Conservation (phyloP, 768 basidiomycete genomes). For the Panaeolus cyanescens region DNA sequence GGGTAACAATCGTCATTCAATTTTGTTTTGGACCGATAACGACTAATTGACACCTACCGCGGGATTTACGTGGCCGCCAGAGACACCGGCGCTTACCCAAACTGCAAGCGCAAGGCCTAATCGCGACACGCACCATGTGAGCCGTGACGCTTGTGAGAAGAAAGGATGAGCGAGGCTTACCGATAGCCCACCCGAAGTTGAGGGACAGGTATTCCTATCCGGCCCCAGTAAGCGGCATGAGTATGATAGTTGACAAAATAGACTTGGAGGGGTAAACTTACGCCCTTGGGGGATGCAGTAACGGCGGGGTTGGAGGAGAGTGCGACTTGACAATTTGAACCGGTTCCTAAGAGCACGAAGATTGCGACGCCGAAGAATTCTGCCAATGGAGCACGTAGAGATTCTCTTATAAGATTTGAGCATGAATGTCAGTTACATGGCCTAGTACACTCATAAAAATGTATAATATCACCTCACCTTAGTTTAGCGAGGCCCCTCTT, state of each 20-base stretch:
- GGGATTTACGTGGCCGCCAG: constrained; percentile 77
- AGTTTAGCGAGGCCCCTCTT: not conserved
- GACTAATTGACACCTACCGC: constrained; percentile 42
- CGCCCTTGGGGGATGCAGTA: constrained; percentile 50
- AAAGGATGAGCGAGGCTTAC: not conserved
- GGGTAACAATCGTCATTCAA: not conserved
- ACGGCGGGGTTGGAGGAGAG: constrained; percentile 47
- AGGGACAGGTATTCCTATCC: constrained; percentile 49
- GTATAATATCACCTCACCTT: not conserved
- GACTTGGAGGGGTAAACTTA: constrained; percentile 19
- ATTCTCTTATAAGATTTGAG: not conserved
- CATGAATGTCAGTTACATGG: not conserved
- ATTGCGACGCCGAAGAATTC: constrained; percentile 61
- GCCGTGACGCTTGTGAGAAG: not conserved
- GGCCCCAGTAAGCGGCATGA: not conserved
- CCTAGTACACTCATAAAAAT: no score
- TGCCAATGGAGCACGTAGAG: constrained; percentile 37
- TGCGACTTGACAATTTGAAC: constrained; percentile 52
- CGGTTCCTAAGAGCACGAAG: constrained; percentile 55
- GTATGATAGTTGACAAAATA: not conserved
- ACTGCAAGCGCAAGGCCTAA: constrained; percentile 56
- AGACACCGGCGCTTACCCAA: constrained; percentile 66
- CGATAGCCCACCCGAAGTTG: constrained; percentile 53
- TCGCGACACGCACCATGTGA: constrained; percentile 2
- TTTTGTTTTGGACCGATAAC: not conserved